Evolutionary conservation across 805 yeast species (phyloP).

Genomic region (Candida morakotiae): DNA sequence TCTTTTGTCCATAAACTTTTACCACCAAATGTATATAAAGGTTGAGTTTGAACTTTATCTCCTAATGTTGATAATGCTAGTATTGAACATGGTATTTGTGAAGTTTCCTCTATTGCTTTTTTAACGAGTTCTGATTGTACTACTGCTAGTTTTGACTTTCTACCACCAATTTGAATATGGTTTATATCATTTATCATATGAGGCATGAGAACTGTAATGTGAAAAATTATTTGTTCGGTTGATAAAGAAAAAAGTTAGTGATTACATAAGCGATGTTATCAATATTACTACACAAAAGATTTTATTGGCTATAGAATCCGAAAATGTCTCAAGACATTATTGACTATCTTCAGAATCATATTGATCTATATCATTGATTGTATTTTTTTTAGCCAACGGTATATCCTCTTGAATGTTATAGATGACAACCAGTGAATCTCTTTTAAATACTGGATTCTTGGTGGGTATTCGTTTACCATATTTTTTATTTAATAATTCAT

Average conservation of each 20-base stretch:
- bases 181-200: slow-evolving; percentile 8
- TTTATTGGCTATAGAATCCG: too few species aligned
- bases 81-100: slow-evolving; percentile 71
- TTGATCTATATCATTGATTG: slow-evolving; percentile 1
- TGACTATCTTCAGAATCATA: background rate
- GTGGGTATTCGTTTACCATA: too few species aligned
- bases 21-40: slow-evolving; percentile 93
- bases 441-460: too few species aligned
- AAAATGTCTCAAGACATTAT: too few species aligned
- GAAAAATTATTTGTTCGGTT: background rate
- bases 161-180: slow-evolving; percentile 69
- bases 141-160: slow-evolving; percentile 85
- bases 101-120: slow-evolving; percentile 49
- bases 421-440: slow-evolving; percentile 3
- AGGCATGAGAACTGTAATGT: slow-evolving; percentile 3
- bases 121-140: slow-evolving; percentile 78
- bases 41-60: slow-evolving; percentile 79
- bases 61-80: slow-evolving; percentile 83
- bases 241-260: background rate
- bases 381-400: background rate
- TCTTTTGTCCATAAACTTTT: slow-evolving; percentile 96
- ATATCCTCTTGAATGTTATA: background rate
- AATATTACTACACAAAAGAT: too few species aligned
- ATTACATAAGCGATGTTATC: background rate
- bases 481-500: slow-evolving; percentile 26